Conservation (phyloP, 2,329 filamentous ascomycete species). For the Plenodomus biglobosus region DNA sequence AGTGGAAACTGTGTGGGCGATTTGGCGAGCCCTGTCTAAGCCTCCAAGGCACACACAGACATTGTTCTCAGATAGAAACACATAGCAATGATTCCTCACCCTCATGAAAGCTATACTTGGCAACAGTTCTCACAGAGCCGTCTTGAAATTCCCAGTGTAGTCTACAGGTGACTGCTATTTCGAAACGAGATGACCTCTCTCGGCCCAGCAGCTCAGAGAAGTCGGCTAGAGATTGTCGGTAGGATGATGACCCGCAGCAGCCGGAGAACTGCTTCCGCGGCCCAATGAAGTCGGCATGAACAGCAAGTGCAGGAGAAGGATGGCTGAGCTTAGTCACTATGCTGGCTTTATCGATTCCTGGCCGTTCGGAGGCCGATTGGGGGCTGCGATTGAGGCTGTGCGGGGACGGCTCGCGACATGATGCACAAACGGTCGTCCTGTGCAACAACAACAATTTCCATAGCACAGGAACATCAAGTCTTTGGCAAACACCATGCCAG, state of each 20-base stretch:
- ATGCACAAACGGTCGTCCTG: conserved; percentile 11
- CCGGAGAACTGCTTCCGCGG: conserved; percentile 46
- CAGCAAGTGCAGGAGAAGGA: not conserved
- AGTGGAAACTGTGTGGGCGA: conserved; percentile 21
- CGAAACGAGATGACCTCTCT: not conserved
- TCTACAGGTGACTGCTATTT: not conserved
- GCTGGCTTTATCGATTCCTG: conserved; percentile 18
- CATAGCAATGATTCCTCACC: not conserved
- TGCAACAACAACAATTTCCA: conserved; percentile 7
- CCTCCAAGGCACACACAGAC: not conserved
- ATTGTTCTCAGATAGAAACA: not conserved
- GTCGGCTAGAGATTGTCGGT: conserved; percentile 2
- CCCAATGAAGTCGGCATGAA: conserved; percentile 37
- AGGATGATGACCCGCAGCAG: conserved; percentile 43
- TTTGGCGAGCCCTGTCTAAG: conserved; percentile 21
- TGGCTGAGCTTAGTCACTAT: conserved; percentile 7
- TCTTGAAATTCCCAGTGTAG: not conserved
- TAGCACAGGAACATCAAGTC: conserved; percentile 1
- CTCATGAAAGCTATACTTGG: not conserved
- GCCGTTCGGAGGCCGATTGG: conserved; percentile 21
- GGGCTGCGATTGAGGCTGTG: conserved; percentile 20
- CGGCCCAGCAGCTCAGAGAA: not conserved
- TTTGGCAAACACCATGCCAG: not conserved
- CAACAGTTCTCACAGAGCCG: not conserved
- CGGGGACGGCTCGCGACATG: conserved; percentile 10